These are phyloP conservation scores for Colletotrichum euphorbiae DNA, from an alignment of 2,329 filamentous ascomycete species.

Conservation along the genomic window DNA sequence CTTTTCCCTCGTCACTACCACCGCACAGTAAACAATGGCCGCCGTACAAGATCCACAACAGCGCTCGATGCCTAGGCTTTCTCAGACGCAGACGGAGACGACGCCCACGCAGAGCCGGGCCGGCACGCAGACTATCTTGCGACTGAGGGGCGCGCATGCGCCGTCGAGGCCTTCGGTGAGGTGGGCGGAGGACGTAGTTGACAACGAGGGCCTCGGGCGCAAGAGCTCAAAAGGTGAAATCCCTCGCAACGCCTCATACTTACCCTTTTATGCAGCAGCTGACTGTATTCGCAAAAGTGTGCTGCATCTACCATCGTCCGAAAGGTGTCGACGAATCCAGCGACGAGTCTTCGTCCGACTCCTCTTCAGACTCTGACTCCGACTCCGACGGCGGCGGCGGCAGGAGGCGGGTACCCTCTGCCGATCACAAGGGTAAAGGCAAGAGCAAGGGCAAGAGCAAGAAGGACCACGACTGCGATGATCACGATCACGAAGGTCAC, in stretches of 20 bases:
- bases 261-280: background rate
- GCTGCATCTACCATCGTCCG: conserved; percentile 96
- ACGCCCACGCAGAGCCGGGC: conserved; percentile 46
- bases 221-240: conserved; percentile 90
- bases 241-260: background rate
- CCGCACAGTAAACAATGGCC: conserved; percentile 12
- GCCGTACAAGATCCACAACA: conserved; percentile 46
- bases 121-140: conserved; percentile 56
- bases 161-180: conserved; percentile 74
- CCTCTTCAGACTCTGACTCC: conserved; percentile 63
- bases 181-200: conserved; percentile 93
- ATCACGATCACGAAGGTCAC: conserved; percentile 50
- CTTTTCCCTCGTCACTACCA: background rate
- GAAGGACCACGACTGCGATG: conserved; percentile 52
- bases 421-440: conserved; percentile 51
- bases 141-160: conserved; percentile 62
- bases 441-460: conserved; percentile 50
- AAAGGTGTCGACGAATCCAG: conserved; percentile 86
- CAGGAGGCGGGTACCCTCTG: conserved; percentile 40
- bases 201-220: conserved; percentile 94
- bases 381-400: conserved; percentile 58
- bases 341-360: conserved; percentile 71
- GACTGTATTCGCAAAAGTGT: conserved; percentile 71
- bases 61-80: conserved; percentile 46
- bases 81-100: conserved; percentile 51